Percentiles rank a stretch among this genome's conserved stretches.
Conservation (phyloP, 1,284 basidiomycete species). For the Naganishia sp. region DNA sequence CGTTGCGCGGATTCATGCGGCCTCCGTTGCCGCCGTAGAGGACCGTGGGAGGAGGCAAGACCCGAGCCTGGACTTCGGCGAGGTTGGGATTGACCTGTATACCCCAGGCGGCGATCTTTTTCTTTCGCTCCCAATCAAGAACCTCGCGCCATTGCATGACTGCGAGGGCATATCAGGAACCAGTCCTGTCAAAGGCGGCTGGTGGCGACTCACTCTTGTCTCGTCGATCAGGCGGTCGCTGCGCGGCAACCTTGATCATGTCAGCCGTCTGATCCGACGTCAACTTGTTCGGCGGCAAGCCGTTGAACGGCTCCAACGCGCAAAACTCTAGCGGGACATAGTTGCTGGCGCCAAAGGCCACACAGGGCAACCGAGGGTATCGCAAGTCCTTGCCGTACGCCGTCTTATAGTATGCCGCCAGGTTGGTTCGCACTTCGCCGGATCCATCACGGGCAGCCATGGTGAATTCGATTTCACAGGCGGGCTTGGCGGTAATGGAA, state of each 20-base stretch:
- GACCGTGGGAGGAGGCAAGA: constrained; percentile 48
- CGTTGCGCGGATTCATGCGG: constrained; percentile 37
- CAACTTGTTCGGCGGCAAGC: constrained; percentile 45
- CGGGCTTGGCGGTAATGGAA: constrained; percentile 42
- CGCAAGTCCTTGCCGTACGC: constrained; percentile 48
- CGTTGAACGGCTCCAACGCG: constrained; percentile 47
- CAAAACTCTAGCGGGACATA: constrained; percentile 53
- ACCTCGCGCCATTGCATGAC: constrained; percentile 46
- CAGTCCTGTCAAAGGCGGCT: too few relatives aligned
- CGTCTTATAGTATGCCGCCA: constrained; percentile 51
- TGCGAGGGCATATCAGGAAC: not conserved
- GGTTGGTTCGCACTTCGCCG: constrained; percentile 20
- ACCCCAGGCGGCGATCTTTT: constrained; percentile 51
- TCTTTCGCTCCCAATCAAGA: constrained; percentile 45
- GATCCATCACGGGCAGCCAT: constrained; percentile 36
- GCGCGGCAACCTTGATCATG: constrained; percentile 55
- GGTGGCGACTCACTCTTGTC: constrained; percentile 22
- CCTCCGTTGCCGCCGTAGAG: constrained; percentile 41
- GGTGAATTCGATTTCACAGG: constrained; percentile 45
- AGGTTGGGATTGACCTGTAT: constrained; percentile 49
- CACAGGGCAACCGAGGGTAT: constrained; percentile 49
- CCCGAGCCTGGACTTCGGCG: constrained; percentile 49
- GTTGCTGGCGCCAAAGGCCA: constrained; percentile 46
- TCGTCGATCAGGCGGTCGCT: constrained; percentile 48
- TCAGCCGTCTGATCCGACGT: constrained; percentile 48